These are phyloP conservation scores for Cephaloascus fragrans DNA, from an alignment of 805 yeast species.

Conservation along the genomic window DNA sequence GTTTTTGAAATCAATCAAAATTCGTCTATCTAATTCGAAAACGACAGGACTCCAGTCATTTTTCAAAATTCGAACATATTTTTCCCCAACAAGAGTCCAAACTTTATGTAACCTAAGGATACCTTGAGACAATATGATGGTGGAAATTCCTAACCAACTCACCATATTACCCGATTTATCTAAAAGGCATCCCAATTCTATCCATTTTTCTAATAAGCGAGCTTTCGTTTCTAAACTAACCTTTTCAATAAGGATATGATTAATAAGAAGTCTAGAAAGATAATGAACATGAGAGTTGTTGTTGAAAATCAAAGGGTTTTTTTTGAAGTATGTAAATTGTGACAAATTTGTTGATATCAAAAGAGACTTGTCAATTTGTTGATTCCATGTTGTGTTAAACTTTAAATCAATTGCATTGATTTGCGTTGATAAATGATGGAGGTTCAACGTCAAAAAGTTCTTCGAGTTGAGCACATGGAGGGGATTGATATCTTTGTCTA, in stretches of 20 bases:
- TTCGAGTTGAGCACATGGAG: constrained; percentile 24
- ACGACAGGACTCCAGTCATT: constrained; percentile 91
- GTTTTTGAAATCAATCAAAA: constrained; percentile 33
- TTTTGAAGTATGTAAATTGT: constrained; percentile 33
- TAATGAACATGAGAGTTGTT: constrained; percentile 61
- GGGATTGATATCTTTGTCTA: constrained; percentile 7
- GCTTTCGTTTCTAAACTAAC: constrained; percentile 42
- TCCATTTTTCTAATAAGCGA: constrained; percentile 68
- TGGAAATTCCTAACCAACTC: constrained; percentile 86
- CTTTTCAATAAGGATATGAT: constrained; percentile 58
- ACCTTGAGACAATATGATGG: constrained; percentile 74
- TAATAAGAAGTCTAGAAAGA: constrained; percentile 57
- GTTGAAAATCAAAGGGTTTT: constrained; percentile 73
- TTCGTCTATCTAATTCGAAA: constrained; percentile 75
- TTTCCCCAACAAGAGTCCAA: constrained; percentile 65
- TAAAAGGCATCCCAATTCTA: constrained; percentile 66
- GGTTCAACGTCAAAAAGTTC: constrained; percentile 44
- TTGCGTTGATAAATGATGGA: constrained; percentile 48
- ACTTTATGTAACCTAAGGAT: constrained; percentile 61
- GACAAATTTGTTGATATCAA: constrained; percentile 45
- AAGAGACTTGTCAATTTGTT: constrained; percentile 68
- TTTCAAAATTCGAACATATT: constrained; percentile 48
- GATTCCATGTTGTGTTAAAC: constrained; percentile 67
- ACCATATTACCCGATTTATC: constrained; percentile 87
- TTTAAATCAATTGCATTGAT: constrained; percentile 59